Evolutionary conservation across 2,329 filamentous ascomycete species (phyloP).

Genomic region (Aspergillus udagawae): DNA sequence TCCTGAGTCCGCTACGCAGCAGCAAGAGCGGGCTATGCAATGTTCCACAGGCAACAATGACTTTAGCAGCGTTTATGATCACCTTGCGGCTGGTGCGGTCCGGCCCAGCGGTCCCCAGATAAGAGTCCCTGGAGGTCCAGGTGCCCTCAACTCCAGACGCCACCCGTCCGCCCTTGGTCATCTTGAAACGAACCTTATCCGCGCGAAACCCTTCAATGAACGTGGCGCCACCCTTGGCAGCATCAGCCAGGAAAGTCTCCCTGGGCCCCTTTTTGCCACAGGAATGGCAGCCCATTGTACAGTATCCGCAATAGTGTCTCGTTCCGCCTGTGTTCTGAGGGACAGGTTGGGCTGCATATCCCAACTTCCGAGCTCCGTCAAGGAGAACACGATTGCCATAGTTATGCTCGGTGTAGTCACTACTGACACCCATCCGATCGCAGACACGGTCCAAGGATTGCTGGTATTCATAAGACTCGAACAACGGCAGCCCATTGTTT

Average conservation of each 20-base stretch:
- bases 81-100: constrained; percentile 56
- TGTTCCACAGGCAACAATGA: constrained; percentile 73
- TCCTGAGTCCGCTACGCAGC: constrained; percentile 73
- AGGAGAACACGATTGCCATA: constrained; percentile 67
- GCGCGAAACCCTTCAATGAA: constrained; percentile 82
- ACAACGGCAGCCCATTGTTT: constrained; percentile 63
- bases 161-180: constrained; percentile 46
- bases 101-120: constrained; percentile 54
- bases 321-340: constrained; percentile 75
- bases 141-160: constrained; percentile 69
- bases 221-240: constrained; percentile 68
- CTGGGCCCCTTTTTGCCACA: constrained; percentile 75
- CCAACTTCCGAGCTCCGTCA: constrained; percentile 69
- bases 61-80: constrained; percentile 71
- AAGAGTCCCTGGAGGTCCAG: constrained; percentile 69
- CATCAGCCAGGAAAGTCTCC: constrained; percentile 74
- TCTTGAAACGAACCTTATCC: constrained; percentile 65
- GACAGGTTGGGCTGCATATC: constrained; percentile 64
- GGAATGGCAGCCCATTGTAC: constrained; percentile 56
- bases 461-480: constrained; percentile 70
- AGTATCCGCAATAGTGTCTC: constrained; percentile 71
- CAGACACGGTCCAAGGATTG: constrained; percentile 76
- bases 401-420: constrained; percentile 66
- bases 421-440: constrained; percentile 69
- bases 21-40: constrained; percentile 74